Conservation (phyloP, 805 yeast species). For the Hanseniaspora mollemarum region DNA sequence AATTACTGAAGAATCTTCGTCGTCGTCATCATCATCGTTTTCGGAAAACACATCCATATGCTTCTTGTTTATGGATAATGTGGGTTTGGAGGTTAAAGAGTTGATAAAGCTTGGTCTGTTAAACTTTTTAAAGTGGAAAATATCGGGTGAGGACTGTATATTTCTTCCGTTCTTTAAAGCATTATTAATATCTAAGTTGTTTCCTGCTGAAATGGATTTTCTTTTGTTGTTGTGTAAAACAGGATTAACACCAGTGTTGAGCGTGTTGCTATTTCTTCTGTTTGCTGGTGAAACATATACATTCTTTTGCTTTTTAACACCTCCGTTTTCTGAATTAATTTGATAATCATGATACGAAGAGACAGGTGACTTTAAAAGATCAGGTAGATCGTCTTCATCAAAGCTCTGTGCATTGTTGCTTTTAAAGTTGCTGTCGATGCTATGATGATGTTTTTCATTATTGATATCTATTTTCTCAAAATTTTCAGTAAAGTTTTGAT, state of each 20-base stretch:
- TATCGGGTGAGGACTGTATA: background rate
- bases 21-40: background rate
- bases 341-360: background rate
- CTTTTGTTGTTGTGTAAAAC: background rate
- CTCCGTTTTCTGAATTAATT: background rate
- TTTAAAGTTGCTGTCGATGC: too few species aligned
- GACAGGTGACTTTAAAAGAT: conserved; percentile 27
- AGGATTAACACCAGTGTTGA: background rate
- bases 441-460: background rate
- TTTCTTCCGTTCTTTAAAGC: background rate
- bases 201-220: conserved; percentile 12
- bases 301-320: background rate
- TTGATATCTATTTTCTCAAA: background rate
- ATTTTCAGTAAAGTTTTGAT: conserved; percentile 3
- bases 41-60: conserved; percentile 12
- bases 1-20: background rate
- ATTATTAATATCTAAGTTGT: background rate
- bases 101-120: conserved; percentile 14
- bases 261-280: conserved; percentile 9
- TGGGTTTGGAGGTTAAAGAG: background rate
- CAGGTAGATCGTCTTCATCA: conserved; percentile 24
- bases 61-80: background rate
- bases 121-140: conserved; percentile 8
- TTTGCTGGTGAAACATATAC: conserved; percentile 12
- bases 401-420: too few species aligned